Evolutionary conservation across 192 early-diverging fungal genomes (phyloP).

Genomic region (Gonapodya prolifera): DNA sequence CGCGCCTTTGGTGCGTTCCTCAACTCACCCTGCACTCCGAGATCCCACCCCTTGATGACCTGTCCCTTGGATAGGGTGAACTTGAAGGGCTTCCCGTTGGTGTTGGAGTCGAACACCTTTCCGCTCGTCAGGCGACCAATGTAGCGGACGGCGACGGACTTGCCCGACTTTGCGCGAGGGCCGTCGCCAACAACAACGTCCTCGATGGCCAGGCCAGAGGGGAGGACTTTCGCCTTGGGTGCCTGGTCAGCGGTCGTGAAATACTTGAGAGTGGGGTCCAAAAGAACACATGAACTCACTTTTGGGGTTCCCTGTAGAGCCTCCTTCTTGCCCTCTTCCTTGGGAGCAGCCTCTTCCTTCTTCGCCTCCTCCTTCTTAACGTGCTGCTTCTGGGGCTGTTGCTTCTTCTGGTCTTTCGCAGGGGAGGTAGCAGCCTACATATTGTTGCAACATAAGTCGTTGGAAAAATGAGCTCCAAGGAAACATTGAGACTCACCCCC

Average conservation of each 20-base stretch:
- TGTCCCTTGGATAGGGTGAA: constrained; percentile 66
- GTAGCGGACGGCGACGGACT: constrained; percentile 74
- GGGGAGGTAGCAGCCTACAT: too few relatives aligned
- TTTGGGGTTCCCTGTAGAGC: not conserved
- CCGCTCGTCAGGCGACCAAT: constrained; percentile 86
- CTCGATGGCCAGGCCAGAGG: constrained; percentile 73
- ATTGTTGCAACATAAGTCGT: too few relatives aligned
- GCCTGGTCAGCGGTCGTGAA: constrained; percentile 14
- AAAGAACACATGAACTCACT: too few relatives aligned
- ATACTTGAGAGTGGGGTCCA: too few relatives aligned
- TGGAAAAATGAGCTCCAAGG: too few relatives aligned
- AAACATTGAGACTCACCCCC: not conserved
- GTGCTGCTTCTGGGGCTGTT: not conserved
- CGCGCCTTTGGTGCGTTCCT: not conserved
- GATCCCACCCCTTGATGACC: constrained; percentile 96
- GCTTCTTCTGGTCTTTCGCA: not conserved
- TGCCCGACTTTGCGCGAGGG: constrained; percentile 47
- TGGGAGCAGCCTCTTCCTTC: not conserved
- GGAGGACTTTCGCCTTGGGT: constrained; percentile 40
- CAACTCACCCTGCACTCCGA: constrained; percentile 43
- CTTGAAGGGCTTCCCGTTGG: constrained; percentile 74
- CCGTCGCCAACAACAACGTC: constrained; percentile 57
- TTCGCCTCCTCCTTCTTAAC: not conserved
- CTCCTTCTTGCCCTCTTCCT: not conserved
- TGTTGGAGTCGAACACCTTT: constrained; percentile 95